Evolutionary conservation across 2,329 filamentous ascomycete genomes (phyloP).

Genomic region (Ceratocystis destructans): DNA sequence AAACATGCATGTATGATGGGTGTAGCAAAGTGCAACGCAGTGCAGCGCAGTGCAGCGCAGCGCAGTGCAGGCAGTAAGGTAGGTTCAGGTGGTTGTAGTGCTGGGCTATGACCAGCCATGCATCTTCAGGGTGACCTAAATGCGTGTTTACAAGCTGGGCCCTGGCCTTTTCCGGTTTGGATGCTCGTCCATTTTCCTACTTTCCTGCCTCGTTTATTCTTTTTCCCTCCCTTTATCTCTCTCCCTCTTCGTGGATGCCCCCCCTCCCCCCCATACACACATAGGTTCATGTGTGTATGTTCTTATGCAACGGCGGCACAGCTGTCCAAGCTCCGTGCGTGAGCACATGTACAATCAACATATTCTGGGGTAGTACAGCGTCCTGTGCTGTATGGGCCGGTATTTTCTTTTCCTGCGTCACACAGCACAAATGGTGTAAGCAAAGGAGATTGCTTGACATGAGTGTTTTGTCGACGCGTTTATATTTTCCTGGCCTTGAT

Average conservation of each 20-base stretch:
- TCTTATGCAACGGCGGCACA: background rate
- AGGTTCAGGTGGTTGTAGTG: too few relatives aligned
- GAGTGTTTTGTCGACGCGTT: background rate
- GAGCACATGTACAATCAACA: background rate
- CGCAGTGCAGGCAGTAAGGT: background rate
- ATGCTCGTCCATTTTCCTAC: background rate
- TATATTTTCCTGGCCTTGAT: background rate
- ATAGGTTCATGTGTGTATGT: background rate
- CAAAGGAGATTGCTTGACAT: background rate
- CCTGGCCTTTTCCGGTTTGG: background rate
- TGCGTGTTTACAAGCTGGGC: background rate
- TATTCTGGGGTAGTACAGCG: background rate
- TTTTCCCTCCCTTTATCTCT: background rate
- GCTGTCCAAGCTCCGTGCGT: background rate
- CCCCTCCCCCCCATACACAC: background rate
- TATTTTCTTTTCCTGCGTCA: background rate
- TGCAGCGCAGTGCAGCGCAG: background rate
- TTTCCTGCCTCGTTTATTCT: background rate
- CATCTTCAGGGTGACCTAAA: conserved; percentile 1
- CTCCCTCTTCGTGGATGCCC: background rate
- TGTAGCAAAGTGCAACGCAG: background rate
- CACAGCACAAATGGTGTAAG: background rate
- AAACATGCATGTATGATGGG: background rate
- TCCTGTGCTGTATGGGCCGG: background rate
- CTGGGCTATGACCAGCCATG: background rate